Base-by-base conservation (phyloP, 2,329 filamentous ascomycete genomes). In the Aspergillus glaucus region DNA sequence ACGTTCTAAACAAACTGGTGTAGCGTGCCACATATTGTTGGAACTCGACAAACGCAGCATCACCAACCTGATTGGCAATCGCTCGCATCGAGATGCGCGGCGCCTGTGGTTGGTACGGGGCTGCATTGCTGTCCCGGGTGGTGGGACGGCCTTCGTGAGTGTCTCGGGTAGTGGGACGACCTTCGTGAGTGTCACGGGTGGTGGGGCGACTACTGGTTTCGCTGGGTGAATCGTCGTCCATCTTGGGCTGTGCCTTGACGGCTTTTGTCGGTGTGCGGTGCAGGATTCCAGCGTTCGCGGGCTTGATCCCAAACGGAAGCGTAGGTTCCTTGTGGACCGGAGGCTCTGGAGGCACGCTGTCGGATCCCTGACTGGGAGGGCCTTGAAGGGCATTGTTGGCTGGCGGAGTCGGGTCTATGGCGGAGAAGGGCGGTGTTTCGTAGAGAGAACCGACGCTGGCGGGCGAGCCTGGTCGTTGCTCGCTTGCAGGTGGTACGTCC, bases 1-100 rank as follows among this genome's bases (percentile, higher is more conserved):
- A 87, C 40, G 92, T 69, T 34, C 82, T 78, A 62, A 95, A 94
- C 2, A 93, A 76, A 55, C 86, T 83, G 52, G 81, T 84, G 58
- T 93, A 79, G 62, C 91, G 87, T 17, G 78, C 80, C 3, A 87
- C 86, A 22, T 89, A 84, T 5, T 72, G 65, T 3, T 82, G 79
- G 63, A 95, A 95, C 10, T 84, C 79, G 6, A 78, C 70, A 44
- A 91, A 76, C 0, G 88, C 85, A 48, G 84, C 81, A 44, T 87
- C 83, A 2, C 74, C 73, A n/a, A 79, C 72, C 4, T 77, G 69
- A 47, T 63, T 67, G 15, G 70, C 68, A 45, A 67, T 52, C 6
- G 62, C 61, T 7, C 64, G 67, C 43, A 71, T 54, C 26, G 67
- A 68, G 32, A 62, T 60, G 39, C 66, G 69, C 6, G 62, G 59